Conservation (phyloP, 2,329 filamentous ascomycete genomes). For the Penicillium aurantiogriseum region DNA sequence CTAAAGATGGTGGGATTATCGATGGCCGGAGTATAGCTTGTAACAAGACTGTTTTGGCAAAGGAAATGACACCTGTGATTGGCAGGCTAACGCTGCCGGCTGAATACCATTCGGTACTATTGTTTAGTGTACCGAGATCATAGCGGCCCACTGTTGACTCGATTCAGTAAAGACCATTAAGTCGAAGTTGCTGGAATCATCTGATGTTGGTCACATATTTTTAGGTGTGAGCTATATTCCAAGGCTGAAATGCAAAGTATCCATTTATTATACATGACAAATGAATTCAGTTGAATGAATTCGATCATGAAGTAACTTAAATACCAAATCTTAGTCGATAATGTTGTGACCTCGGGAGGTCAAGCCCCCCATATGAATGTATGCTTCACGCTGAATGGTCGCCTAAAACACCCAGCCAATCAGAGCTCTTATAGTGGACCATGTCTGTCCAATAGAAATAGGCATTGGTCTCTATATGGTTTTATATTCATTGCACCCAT, state of each 20-base stretch:
- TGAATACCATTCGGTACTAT: background rate
- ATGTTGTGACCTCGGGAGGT: background rate
- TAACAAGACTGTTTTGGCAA: background rate
- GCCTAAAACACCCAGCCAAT: background rate
- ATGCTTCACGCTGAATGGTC: conserved; percentile 1
- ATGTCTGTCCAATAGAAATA: background rate
- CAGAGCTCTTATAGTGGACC: fast-evolving
- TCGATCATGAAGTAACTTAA: background rate
- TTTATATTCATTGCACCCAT: background rate
- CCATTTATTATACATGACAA: background rate
- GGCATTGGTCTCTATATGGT: background rate
- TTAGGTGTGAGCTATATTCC: background rate
- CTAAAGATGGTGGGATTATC: background rate
- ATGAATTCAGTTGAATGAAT: background rate
- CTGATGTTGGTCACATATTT: background rate
- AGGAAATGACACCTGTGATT: background rate
- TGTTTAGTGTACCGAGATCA: background rate
- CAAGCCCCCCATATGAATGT: background rate
- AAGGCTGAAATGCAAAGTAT: background rate
- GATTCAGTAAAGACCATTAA: background rate
- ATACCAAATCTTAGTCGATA: background rate
- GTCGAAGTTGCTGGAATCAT: background rate
- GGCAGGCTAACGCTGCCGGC: background rate
- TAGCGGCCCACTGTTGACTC: background rate
- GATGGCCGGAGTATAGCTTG: background rate